Evolutionary conservation across 2,329 filamentous ascomycete species (phyloP).

Genomic region (Knoxdaviesia proteae): DNA sequence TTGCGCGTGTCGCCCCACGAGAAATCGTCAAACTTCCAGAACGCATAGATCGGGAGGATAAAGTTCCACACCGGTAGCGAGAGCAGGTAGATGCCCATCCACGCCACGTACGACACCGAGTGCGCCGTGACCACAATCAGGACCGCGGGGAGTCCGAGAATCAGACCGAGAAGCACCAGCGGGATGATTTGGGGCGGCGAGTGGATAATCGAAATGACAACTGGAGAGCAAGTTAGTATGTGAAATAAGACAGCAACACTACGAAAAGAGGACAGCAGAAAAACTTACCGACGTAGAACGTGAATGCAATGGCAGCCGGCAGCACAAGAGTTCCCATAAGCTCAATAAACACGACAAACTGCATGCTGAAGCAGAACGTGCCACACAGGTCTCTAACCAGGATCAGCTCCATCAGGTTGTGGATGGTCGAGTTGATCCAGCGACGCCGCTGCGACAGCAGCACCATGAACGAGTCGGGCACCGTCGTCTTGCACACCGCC

Average conservation of each 20-base stretch:
- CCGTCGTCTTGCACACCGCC: slow-evolving; percentile 95
- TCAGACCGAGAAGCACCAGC: slow-evolving; percentile 68
- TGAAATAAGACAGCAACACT: neutral
- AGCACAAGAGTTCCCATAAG: slow-evolving; percentile 84
- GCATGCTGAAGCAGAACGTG: slow-evolving; percentile 99
- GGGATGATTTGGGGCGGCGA: slow-evolving; percentile 71
- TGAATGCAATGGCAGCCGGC: slow-evolving; percentile 91
- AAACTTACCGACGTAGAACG: slow-evolving; percentile 72
- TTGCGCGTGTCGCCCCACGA: slow-evolving; percentile 97
- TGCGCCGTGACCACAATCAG: slow-evolving; percentile 88
- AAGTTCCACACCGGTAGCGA: slow-evolving; percentile 98
- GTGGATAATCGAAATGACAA: slow-evolving; percentile 67
- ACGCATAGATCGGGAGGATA: slow-evolving; percentile 77
- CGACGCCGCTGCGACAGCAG: slow-evolving; percentile 83
- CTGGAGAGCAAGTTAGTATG: slow-evolving; percentile 17
- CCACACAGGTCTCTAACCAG: slow-evolving; percentile 90
- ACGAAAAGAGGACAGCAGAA: slow-evolving; percentile 3
- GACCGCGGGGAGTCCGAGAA: slow-evolving; percentile 79
- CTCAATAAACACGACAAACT: slow-evolving; percentile 94
- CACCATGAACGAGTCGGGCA: slow-evolving; percentile 81
- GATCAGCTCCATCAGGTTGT: slow-evolving; percentile 95
- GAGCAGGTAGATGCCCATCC: slow-evolving; percentile 92
- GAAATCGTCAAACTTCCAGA: slow-evolving; percentile 99
- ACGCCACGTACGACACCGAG: slow-evolving; percentile 73
- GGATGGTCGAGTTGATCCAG: slow-evolving; percentile 98